Base-by-base conservation (phyloP, 164 flowering plant species). In the Warburgia ugandensis region DNA sequence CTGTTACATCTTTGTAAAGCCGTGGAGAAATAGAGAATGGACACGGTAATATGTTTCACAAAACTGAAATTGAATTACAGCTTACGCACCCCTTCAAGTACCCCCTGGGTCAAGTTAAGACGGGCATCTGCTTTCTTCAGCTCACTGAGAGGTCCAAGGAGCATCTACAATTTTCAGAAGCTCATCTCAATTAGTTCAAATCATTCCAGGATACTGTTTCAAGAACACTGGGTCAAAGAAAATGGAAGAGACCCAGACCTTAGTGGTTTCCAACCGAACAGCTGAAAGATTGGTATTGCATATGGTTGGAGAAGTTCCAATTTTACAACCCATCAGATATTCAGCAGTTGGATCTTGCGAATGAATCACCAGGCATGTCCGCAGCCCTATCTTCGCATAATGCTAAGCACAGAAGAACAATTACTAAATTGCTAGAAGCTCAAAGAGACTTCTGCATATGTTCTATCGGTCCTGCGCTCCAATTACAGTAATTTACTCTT, bases 61-160 rank as follows among this genome's bases (percentile, higher is more conserved):
- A 37, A 37, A 19, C 27, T 12, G 40, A 43, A 17, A 52, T 36
- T 32, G 47, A 47, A 45, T 45, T 48, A 46, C 65, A 49, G 79
- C 86, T 27, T 78, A 83, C 96, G 87, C 66, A 84, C 96, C 98
- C 87, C 94, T 83, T 83, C 83, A 27, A 91, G 90, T 66, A 84
- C 75, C 55, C 96, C 97, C 71, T 87, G 92, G 14, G 84, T 78
- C 73, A 83, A 47, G 69, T 91, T 84, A 62, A 83, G 76, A 28
- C 60, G 84, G 9, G 84, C 73, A 77, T 91, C 97, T 10, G 95
- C 96, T 68, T 75, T 69, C 73, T 87, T 87, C 47, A 91, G 66
- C 59, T 46, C 70, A 33, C 67, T 61, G 25, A 91, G 86, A 59
- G 98, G 98, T 60, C 77, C 96, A 63, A 91, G 95, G 61, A 91